Evolutionary conservation across 805 yeast species (phyloP).

Genomic region (Sugiyamaella valdiviana): DNA sequence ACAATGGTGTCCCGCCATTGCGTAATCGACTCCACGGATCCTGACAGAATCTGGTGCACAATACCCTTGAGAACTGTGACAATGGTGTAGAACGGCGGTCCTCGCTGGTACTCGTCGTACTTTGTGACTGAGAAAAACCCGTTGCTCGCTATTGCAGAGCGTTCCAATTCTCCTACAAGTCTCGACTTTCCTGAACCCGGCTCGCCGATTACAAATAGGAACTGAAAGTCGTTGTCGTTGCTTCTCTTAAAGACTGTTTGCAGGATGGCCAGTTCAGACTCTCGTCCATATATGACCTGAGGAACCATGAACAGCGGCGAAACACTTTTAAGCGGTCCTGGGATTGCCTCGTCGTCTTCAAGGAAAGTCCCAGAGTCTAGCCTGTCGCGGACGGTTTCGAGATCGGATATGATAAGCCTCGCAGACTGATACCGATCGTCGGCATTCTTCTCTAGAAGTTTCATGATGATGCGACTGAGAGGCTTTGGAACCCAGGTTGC

Average conservation of each 20-base stretch:
- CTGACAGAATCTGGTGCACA: slow-evolving; percentile 38
- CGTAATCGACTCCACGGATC: slow-evolving; percentile 32
- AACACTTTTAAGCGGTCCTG: slow-evolving; percentile 9
- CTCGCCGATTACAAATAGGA: slow-evolving; percentile 37
- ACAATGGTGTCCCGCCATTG: slow-evolving; percentile 40
- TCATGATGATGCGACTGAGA: slow-evolving; percentile 39
- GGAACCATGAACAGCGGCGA: slow-evolving; percentile 24
- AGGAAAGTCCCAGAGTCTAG: slow-evolving; percentile 13
- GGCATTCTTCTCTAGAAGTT: slow-evolving; percentile 38
- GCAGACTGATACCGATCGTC: slow-evolving; percentile 36
- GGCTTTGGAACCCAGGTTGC: slow-evolving; percentile 23
- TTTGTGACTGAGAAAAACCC: slow-evolving; percentile 29
- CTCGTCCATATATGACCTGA: slow-evolving; percentile 30
- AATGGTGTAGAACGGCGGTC: slow-evolving; percentile 35
- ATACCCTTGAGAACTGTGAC: slow-evolving; percentile 37
- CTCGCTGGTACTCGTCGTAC: slow-evolving; percentile 27
- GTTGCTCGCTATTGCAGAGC: slow-evolving; percentile 32
- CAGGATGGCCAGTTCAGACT: slow-evolving; percentile 23
- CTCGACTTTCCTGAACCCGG: slow-evolving; percentile 45
- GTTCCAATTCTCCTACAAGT: slow-evolving; percentile 36
- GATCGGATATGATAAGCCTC: slow-evolving; percentile 34
- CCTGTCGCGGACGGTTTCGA: slow-evolving; percentile 23
- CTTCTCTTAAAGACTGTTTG: slow-evolving; percentile 21
- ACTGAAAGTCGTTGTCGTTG: slow-evolving; percentile 20
- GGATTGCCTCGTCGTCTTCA: slow-evolving; percentile 14